Evolutionary conservation across 495 filamentous ascomycete species (phyloP), one percentile per base, ranked within the genome.

Genomic region (Hypoxylon rickii): DNA sequence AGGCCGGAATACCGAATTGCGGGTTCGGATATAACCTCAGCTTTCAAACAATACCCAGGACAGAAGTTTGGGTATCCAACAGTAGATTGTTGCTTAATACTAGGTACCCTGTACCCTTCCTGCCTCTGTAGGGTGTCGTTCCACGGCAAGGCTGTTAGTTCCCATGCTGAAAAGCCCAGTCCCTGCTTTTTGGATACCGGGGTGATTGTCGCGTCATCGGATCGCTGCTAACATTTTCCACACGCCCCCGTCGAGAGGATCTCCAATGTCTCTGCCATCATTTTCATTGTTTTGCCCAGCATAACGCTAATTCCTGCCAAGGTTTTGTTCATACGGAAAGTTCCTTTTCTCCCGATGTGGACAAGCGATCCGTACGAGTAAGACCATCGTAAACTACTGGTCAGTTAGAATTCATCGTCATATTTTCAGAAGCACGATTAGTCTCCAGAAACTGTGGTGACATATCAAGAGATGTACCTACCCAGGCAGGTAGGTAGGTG

Each of bases 201-300:
- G 44, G 36, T 22, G 58, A 62, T 56, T 32, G 15, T 39, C 48
- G 12, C 13, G 47, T 17, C 47, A 45, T 63, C 47, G 48, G 44
- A 26, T 32, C 15, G 39, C 32, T 20, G 19, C 43, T 50, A 32
- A 29, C 37, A 44, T 40, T 32, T 46, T 44, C 52, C 46, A 15
- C 42, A 47, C 59, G 57, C 46, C 38, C 29, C 56, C 19, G 10
- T 40, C 52, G 58, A 12, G 37, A 46, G 48, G 45, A 19, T 41
- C n/a, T n/a, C n/a, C n/a, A 33, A 22, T 37, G 13, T 46, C 19
- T 31, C 32, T n/a, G 44, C 32, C 17, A 24, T 62, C 58, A 62
- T 56, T 52, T 62, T 48, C 47, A 52, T 37, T 63, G 59, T 63
- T 49, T 63, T 63, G 53, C 59, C 40, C 41, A n/a, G 53, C 43